These are phyloP conservation scores for Sugiyamaella qingdaonensis DNA, from an alignment of 805 yeast genomes.

Conservation along the genomic window DNA sequence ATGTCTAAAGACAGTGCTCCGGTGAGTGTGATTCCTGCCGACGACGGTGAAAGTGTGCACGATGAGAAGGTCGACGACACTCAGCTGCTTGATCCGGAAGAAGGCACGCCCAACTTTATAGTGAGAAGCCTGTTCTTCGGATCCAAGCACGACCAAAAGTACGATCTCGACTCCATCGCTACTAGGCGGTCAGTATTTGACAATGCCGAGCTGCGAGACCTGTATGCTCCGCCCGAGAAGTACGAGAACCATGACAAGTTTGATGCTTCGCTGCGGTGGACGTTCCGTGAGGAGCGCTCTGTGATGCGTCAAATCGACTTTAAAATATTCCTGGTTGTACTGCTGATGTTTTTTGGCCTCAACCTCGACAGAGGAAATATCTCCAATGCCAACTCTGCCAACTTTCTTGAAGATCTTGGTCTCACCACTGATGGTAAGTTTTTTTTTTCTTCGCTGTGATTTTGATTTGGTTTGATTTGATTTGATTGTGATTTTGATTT, in stretches of 20 bases:
- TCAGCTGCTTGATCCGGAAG: background rate
- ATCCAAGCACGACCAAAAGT: background rate
- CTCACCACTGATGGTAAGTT: slow-evolving; percentile 40
- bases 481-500: too few relatives aligned
- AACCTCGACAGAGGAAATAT: slow-evolving; percentile 55
- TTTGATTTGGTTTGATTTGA: too few relatives aligned
- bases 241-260: slow-evolving; percentile 52
- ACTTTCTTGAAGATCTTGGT: slow-evolving; percentile 45
- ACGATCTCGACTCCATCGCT: background rate
- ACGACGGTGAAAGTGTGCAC: background rate
- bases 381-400: slow-evolving; percentile 52
- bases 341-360: slow-evolving; percentile 52
- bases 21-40: background rate
- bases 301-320: slow-evolving; percentile 49
- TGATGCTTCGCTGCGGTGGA: slow-evolving; percentile 53
- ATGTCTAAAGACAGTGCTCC: too few relatives aligned
- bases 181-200: background rate
- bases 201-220: background rate
- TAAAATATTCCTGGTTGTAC: slow-evolving; percentile 41
- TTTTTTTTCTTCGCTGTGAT: too few relatives aligned
- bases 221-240: slow-evolving; percentile 15
- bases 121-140: background rate
- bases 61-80: background rate
- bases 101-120: background rate
- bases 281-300: slow-evolving; percentile 41